These are phyloP conservation scores for Tolypocladium sp. DNA, from an alignment of 2,329 filamentous ascomycete species.

Conservation along the genomic window DNA sequence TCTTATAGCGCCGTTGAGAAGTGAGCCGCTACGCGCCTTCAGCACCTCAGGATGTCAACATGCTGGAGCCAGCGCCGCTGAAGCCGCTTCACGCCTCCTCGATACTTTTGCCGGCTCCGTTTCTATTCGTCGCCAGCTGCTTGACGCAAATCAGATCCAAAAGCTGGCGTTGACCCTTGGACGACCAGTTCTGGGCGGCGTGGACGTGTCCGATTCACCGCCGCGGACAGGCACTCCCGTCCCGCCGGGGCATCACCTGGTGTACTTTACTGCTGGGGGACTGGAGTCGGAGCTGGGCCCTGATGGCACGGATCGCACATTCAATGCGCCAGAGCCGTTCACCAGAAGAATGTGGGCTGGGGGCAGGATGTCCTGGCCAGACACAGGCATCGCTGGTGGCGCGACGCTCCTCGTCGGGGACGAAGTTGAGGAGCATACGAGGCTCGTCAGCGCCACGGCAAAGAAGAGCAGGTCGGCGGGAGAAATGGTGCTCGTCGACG, in stretches of 20 bases:
- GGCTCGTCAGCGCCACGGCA: conserved; percentile 39
- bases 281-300: conserved; percentile 43
- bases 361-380: conserved; percentile 48
- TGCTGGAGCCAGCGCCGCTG: conserved; percentile 11
- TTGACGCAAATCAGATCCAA: conserved; percentile 56
- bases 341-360: conserved; percentile 61
- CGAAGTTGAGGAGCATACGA: conserved; percentile 45
- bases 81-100: conserved; percentile 22
- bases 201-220: conserved; percentile 26
- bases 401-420: conserved; percentile 42
- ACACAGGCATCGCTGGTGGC: conserved; percentile 3
- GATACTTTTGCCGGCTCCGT: conserved; percentile 18
- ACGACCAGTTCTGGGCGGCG: conserved; percentile 30
- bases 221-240: conserved; percentile 37
- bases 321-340: conserved; percentile 50
- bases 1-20: neutral
- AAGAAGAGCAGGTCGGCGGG: conserved; percentile 46
- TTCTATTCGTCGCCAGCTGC: conserved; percentile 29
- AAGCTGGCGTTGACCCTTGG: conserved; percentile 50
- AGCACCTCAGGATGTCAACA: conserved; percentile 1
- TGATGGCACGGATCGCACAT: conserved; percentile 53
- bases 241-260: conserved; percentile 52
- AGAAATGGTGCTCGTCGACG: conserved; percentile 56
- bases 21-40: conserved; percentile 7
- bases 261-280: conserved; percentile 52